These are phyloP conservation scores for Chlamydomonas sp. DNA, from an alignment of 139 green algal species.

Conservation along the genomic window DNA sequence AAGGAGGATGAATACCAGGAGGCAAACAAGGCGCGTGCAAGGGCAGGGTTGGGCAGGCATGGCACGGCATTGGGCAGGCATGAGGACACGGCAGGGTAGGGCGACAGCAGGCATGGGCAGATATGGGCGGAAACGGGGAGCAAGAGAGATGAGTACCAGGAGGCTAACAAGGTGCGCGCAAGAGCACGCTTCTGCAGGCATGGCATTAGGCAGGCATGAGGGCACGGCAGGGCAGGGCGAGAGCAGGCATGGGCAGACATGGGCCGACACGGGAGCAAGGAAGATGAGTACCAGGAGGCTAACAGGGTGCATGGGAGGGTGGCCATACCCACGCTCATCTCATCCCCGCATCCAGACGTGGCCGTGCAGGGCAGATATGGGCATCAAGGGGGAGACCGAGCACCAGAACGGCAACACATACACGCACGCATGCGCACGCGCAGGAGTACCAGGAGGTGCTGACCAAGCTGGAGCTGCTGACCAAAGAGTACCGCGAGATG, in stretches of 20 bases:
- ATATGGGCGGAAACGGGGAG: no score
- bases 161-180: neutral
- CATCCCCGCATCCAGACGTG: neutral
- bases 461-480: conserved; percentile 18
- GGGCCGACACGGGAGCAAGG: no score
- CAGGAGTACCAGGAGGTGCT: conserved; percentile 19
- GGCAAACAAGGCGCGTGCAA: neutral
- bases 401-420: no score
- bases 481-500: conserved; percentile 18
- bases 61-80: neutral
- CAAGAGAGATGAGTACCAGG: neutral
- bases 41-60: neutral
- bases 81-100: neutral
- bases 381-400: no score
- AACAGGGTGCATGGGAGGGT: neutral
- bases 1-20: conserved; percentile 37
- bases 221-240: neutral
- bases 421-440: no score
- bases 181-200: no score
- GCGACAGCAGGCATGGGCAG: no score
- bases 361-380: neutral
- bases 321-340: neutral
- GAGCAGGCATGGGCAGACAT: no score
- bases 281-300: neutral
- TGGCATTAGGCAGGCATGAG: neutral